phyloP scores from a whole-genome alignment of 2,329 filamentous ascomycete genomes.

The Blastomyces parvus region DNA sequence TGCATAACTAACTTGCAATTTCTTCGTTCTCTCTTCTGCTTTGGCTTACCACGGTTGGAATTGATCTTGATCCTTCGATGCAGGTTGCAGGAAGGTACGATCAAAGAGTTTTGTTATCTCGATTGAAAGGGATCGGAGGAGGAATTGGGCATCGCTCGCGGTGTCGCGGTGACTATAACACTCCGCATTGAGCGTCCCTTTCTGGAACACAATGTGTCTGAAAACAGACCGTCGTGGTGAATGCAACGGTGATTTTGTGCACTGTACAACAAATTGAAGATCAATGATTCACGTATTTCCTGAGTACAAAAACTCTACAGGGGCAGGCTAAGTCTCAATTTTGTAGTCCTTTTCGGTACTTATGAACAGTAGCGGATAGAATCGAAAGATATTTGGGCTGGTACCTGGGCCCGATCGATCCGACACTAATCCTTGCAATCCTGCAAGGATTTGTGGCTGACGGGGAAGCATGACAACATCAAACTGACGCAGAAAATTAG shows the following conservation, averaged over 20 bases:
- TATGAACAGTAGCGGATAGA: background rate
- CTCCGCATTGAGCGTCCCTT: background rate
- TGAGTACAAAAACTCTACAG: background rate
- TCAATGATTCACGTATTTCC: background rate
- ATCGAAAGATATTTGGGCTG: background rate
- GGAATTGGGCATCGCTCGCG: background rate
- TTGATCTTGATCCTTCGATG: constrained; percentile 6
- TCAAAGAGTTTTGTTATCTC: background rate
- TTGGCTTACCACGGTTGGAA: constrained; percentile 3
- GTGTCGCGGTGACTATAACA: background rate
- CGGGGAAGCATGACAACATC: background rate
- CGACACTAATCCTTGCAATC: background rate
- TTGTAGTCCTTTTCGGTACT: background rate
- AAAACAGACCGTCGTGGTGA: background rate
- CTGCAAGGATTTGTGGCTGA: background rate
- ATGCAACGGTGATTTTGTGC: background rate
- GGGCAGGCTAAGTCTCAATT: background rate
- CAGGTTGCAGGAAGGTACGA: background rate
- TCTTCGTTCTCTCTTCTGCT: background rate
- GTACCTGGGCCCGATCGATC: background rate
- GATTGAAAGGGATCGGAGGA: background rate
- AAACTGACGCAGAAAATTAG: background rate
- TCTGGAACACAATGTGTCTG: background rate
- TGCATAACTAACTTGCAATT: background rate
- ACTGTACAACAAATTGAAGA: background rate